Evolutionary conservation across 139 green algal genomes (phyloP).

Genomic region (Haematococcus lacustris): DNA sequence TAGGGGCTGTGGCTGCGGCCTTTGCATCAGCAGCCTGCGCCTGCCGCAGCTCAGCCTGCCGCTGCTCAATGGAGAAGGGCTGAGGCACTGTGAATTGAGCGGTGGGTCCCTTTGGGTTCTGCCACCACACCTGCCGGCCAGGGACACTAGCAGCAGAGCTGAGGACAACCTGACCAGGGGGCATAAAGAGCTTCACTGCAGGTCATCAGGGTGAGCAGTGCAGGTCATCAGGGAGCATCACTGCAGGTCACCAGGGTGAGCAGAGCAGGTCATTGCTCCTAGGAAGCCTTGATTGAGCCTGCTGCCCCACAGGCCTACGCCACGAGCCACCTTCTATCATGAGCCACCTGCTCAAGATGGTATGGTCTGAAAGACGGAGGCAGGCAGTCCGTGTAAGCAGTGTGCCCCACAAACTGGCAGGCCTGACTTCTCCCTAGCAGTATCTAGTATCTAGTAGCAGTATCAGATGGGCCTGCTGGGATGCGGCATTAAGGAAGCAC

Average conservation of each 20-base stretch:
- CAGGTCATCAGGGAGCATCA: not conserved
- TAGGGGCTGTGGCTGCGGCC: too few species aligned
- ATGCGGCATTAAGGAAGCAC: too few species aligned
- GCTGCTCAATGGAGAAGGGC: conserved; percentile 27
- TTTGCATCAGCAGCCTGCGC: not conserved
- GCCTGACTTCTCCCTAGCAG: too few species aligned
- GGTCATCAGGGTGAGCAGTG: not conserved
- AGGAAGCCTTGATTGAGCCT: not conserved
- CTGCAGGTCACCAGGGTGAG: not conserved
- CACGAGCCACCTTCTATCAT: too few species aligned
- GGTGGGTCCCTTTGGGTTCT: conserved; percentile 4
- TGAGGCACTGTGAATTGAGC: conserved; percentile 17
- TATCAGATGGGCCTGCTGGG: not conserved
- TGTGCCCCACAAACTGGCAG: too few species aligned
- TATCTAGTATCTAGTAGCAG: not conserved
- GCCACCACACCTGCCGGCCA: conserved; percentile 7
- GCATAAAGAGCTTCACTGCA: not conserved
- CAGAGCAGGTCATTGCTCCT: not conserved
- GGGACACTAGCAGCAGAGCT: not conserved
- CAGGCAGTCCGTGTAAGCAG: too few species aligned
- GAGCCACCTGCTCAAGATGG: too few species aligned
- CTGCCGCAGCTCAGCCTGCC: not conserved
- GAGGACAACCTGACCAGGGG: not conserved
- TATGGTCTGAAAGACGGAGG: too few species aligned
- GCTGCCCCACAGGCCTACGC: not conserved